Evolutionary conservation across 768 basidiomycete species (phyloP).

Genomic region (Suillus occidentalis): DNA sequence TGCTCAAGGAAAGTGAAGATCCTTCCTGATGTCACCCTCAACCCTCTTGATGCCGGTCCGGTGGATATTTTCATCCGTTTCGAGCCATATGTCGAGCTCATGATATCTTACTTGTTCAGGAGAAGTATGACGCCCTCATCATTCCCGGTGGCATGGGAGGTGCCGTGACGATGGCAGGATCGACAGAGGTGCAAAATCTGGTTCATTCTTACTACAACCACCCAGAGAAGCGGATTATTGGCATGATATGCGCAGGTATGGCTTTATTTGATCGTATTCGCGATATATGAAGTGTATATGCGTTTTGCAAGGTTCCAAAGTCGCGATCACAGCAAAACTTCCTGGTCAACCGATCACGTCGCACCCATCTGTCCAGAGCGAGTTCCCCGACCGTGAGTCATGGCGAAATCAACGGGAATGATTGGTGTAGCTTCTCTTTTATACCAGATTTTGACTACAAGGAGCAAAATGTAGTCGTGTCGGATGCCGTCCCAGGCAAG

Average conservation of each 20-base stretch:
- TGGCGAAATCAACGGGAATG: not conserved
- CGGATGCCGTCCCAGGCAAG: constrained; percentile 31
- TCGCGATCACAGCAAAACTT: constrained; percentile 61
- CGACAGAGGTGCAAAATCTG: constrained; percentile 57
- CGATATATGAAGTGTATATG: not conserved
- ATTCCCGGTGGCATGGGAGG: constrained; percentile 81
- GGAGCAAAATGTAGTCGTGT: constrained; percentile 73
- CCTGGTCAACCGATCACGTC: constrained; percentile 71
- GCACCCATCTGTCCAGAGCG: constrained; percentile 66
- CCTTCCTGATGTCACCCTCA: constrained; percentile 60
- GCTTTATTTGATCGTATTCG: not conserved
- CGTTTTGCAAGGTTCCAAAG: constrained; percentile 55
- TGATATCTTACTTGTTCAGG: constrained; percentile 36
- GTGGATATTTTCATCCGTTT: constrained; percentile 32
- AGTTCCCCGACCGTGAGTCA: constrained; percentile 54
- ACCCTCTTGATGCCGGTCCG: constrained; percentile 44
- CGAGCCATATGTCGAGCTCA: not conserved
- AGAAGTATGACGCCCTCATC: constrained; percentile 64
- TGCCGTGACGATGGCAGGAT: constrained; percentile 68
- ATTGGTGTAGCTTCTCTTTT: not conserved
- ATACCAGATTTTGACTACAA: constrained; percentile 67
- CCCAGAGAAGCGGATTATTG: constrained; percentile 46
- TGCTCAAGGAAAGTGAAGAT: constrained; percentile 76
- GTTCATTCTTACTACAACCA: constrained; percentile 49
- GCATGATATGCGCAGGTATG: constrained; percentile 83